phyloP scores from a whole-genome alignment of 805 yeast species.

The Komagataella populi region DNA sequence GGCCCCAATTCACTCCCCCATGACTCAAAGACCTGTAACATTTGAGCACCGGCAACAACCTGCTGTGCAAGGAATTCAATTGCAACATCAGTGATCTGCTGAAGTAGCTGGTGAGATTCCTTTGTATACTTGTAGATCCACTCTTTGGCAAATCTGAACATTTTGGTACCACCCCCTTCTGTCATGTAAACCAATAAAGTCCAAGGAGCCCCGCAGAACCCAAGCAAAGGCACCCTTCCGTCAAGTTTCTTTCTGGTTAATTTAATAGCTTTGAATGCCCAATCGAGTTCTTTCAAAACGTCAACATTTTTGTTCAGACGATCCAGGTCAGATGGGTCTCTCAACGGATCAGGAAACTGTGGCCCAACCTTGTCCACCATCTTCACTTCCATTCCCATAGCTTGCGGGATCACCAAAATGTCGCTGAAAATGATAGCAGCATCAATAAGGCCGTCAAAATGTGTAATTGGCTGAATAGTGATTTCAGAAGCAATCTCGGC shows the following conservation, averaged over 20 bases:
- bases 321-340: constrained; percentile 54
- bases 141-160: constrained; percentile 82
- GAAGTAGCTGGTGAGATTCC: constrained; percentile 56
- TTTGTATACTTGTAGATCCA: constrained; percentile 81
- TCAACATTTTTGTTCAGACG: constrained; percentile 53
- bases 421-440: constrained; percentile 97
- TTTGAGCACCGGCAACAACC: constrained; percentile 96
- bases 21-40: constrained; percentile 91
- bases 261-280: constrained; percentile 94
- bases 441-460: constrained; percentile 78
- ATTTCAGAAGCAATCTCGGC: constrained; percentile 89
- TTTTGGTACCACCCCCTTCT: constrained; percentile 91
- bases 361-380: constrained; percentile 96
- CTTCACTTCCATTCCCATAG: constrained; percentile 90
- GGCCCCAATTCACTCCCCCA: constrained; percentile 98
- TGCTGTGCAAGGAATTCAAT: constrained; percentile 88
- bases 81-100: constrained; percentile 75
- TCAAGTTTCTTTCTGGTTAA: constrained; percentile 73
- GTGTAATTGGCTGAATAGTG: constrained; percentile 91
- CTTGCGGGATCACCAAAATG: constrained; percentile 93
- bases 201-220: constrained; percentile 98
- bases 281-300: constrained; percentile 63
- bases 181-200: constrained; percentile 92
- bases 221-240: constrained; percentile 89
- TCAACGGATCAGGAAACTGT: constrained; percentile 76